A percentile compares a stretch with the other conserved stretches of the same genome.
Conservation (phyloP, 2,329 filamentous ascomycete species). For the Amesomyces nigricolor region DNA sequence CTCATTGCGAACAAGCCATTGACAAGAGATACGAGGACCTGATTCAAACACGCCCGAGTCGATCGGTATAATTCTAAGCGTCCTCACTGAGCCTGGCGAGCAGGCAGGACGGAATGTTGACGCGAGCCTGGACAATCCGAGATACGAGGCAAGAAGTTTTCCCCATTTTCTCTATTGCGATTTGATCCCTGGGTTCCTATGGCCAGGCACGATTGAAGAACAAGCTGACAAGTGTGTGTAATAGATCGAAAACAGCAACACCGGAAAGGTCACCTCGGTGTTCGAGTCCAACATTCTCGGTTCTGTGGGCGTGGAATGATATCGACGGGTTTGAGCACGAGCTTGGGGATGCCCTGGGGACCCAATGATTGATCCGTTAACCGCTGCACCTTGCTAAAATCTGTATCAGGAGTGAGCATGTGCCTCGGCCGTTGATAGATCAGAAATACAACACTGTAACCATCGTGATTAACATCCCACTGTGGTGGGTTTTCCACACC, state of each 20-base stretch:
- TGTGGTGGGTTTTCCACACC: too few species aligned
- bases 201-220: not conserved
- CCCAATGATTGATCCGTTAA: too few species aligned
- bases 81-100: constrained; percentile 31
- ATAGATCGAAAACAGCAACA: constrained; percentile 33
- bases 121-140: constrained; percentile 31
- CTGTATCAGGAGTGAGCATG: too few species aligned
- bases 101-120: constrained; percentile 34
- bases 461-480: too few species aligned
- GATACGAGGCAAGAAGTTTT: constrained; percentile 33
- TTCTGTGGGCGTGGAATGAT: not conserved
- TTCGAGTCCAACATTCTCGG: constrained; percentile 31
- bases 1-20: not conserved
- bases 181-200: too few species aligned
- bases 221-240: not conserved
- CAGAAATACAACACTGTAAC: too few species aligned
- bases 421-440: too few species aligned
- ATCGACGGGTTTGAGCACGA: too few species aligned
- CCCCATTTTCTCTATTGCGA: too few species aligned
- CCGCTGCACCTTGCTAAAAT: too few species aligned
- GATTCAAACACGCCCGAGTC: constrained; percentile 35
- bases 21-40: constrained; percentile 28
- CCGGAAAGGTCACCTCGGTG: constrained; percentile 29
- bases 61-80: constrained; percentile 33
- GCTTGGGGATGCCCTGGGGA: too few species aligned